A percentile compares a stretch with the other conserved stretches of the same genome.
These are phyloP conservation scores for Silene vulgaris DNA, from an alignment of 179 eudicot genomes.

Conservation along the genomic window DNA sequence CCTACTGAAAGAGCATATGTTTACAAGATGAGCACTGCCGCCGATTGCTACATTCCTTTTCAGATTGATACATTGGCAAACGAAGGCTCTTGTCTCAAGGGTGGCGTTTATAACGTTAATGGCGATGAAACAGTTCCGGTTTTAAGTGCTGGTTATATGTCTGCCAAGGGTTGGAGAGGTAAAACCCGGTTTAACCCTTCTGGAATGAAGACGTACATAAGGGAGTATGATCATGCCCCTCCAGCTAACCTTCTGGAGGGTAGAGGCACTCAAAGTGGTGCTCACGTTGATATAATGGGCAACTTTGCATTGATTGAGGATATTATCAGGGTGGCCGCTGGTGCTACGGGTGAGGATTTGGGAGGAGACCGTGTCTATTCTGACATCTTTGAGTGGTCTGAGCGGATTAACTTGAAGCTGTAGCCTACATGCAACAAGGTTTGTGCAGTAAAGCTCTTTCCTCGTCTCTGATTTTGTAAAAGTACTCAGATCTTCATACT, in stretches of 20 bases:
- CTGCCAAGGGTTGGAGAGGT: constrained; percentile 82
- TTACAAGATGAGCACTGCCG: constrained; percentile 54
- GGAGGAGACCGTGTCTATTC: constrained; percentile 81
- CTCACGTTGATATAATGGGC: constrained; percentile 90
- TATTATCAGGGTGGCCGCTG: constrained; percentile 77
- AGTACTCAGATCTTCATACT: background rate
- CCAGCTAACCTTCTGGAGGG: constrained; percentile 80
- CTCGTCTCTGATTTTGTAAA: background rate
- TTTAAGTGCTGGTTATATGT: constrained; percentile 76
- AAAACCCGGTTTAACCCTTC: constrained; percentile 80
- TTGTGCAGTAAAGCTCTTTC: background rate
- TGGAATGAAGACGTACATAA: constrained; percentile 52
- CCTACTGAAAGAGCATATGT: constrained; percentile 91
- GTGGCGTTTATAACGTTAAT: constrained; percentile 67
- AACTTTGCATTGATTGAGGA: constrained; percentile 83
- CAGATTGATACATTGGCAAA: constrained; percentile 74
- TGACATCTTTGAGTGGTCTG: constrained; percentile 76
- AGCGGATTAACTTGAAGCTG: constrained; percentile 53
- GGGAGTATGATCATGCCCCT: constrained; percentile 82
- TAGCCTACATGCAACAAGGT: constrained; percentile 46
- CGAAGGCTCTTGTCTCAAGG: constrained; percentile 54
- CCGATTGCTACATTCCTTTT: constrained; percentile 84
- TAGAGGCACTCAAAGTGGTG: constrained; percentile 89
- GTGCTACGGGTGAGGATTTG: constrained; percentile 64
- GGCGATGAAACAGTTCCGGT: constrained; percentile 90